These are phyloP conservation scores for Metarhizium rileyi DNA, from an alignment of 2,329 filamentous ascomycete species.

Conservation along the genomic window DNA sequence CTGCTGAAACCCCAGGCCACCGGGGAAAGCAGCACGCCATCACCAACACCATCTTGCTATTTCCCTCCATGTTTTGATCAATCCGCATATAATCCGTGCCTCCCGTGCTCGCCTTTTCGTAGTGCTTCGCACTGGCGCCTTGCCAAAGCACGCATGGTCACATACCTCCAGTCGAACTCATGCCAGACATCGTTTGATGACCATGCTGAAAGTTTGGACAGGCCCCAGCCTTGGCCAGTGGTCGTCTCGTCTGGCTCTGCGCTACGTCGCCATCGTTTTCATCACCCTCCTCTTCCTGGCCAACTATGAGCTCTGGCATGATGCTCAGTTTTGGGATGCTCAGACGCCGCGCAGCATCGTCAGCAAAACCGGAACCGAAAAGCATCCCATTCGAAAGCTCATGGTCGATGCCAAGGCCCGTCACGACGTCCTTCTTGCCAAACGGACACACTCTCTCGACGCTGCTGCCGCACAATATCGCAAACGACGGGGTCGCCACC, in stretches of 20 bases:
- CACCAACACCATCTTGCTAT: not conserved
- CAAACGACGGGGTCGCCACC: constrained; percentile 45
- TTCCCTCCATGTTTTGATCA: not conserved
- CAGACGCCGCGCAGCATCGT: constrained; percentile 9
- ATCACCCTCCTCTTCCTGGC: constrained; percentile 14
- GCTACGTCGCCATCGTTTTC: constrained; percentile 18
- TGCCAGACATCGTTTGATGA: too few relatives aligned
- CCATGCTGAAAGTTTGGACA: constrained; percentile 7
- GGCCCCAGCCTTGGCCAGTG: constrained; percentile 7
- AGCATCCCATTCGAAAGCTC: constrained; percentile 42
- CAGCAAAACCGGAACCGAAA: constrained; percentile 15
- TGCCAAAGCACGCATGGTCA: too few relatives aligned
- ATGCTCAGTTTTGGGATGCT: constrained; percentile 17
- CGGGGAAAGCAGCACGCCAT: not conserved
- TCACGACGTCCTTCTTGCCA: constrained; percentile 31
- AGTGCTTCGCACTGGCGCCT: not conserved
- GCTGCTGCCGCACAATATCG: constrained; percentile 48
- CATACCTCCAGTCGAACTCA: too few relatives aligned
- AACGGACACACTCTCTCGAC: constrained; percentile 37
- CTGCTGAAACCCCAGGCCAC: not conserved
- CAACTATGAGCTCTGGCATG: constrained; percentile 23
- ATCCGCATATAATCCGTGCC: too few relatives aligned
- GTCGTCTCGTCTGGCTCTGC: constrained; percentile 20
- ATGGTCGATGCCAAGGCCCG: constrained; percentile 35
- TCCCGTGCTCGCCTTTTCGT: not conserved